Evolutionary conservation across 2,329 filamentous ascomycete genomes (phyloP), one percentile per base, ranked within the genome.

Genomic region (Pseudopithomyces maydicus): DNA sequence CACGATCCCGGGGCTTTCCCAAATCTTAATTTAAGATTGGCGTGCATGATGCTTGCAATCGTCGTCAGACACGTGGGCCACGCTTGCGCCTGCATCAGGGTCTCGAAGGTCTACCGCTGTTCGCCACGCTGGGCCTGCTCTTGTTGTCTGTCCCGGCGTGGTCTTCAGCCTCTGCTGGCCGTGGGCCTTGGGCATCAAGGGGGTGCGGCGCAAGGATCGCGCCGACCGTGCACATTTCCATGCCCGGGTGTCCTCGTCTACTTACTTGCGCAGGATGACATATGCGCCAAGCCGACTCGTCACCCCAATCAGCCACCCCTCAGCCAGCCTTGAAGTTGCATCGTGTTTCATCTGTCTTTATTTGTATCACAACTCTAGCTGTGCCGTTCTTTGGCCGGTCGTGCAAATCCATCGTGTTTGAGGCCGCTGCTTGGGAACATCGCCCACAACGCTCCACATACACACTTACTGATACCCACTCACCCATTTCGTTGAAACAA

Each of bases 281-380:
- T 42, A 50, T 59, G 56, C 49, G 48, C 56, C 56, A 41, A 59
- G 56, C 43, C 49, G 56, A 10, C 49, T 52, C 44, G 35, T 59
- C 56, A 59, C 56, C 41, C 56, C 56, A 59, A 59, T 59, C 53
- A 56, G n/a, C 17, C n/a, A 1, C 23, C 14, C n/a, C 22, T 10
- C 19, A 14, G 36, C 22, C 52, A 54, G 43, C 42, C 41, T 14
- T n/a, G n/a, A 26, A 20, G 50, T 43, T 43, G 45, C 33, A 52
- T 47, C 38, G 35, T 29, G 45, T 50, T 51, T 48, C 48, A 51
- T 41, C 38, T 22, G 36, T 33, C 48, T 35, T 10, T 11, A 51
- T 51, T 19, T 26, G 38, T 42, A 43, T 23, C 15, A 19, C 48
- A 17, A 15, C 23, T 33, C 36, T 33, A n/a, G 36, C 44, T 19